phyloP scores from a whole-genome alignment of 1,139 yeast genomes.

The Komagataea norvegica region DNA sequence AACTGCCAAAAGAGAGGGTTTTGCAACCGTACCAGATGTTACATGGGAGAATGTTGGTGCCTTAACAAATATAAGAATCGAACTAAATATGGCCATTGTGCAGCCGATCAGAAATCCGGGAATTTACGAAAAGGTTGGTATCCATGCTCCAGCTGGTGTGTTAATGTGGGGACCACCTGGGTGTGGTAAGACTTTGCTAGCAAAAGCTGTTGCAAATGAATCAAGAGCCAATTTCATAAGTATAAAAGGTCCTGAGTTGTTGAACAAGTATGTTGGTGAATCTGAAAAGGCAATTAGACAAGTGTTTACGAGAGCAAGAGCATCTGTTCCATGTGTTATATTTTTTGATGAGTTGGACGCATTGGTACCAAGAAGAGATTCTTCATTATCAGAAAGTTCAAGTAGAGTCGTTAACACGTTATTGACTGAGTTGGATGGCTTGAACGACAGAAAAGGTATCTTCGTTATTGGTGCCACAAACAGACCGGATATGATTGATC shows the following conservation, averaged over 20 bases:
- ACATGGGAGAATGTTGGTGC: slow-evolving; percentile 97
- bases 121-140: slow-evolving; percentile 83
- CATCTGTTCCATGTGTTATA: slow-evolving; percentile 91
- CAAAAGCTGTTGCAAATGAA: slow-evolving; percentile 97
- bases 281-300: slow-evolving; percentile 93
- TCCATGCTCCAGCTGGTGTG: slow-evolving; percentile 95
- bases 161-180: slow-evolving; percentile 99
- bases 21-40: slow-evolving; percentile 97
- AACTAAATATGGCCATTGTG: slow-evolving; percentile 93
- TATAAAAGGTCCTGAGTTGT: slow-evolving; percentile 89
- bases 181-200: slow-evolving; percentile 92
- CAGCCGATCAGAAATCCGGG: slow-evolving; percentile 96
- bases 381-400: slow-evolving; percentile 81
- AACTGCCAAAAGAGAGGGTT: slow-evolving; percentile 96
- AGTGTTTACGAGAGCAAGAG: slow-evolving; percentile 90
- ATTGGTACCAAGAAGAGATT: slow-evolving; percentile 88
- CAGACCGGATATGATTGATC: slow-evolving; percentile 97
- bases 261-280: slow-evolving; percentile 95
- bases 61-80: slow-evolving; percentile 70
- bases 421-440: slow-evolving; percentile 90
- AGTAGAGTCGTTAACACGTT: slow-evolving; percentile 93
- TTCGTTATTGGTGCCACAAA: slow-evolving; percentile 97
- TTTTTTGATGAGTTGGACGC: slow-evolving; percentile 97
- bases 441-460: slow-evolving; percentile 87
- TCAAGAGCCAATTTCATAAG: slow-evolving; percentile 93